Evolutionary conservation across 495 filamentous ascomycete species (phyloP).

Genomic region (Neurospora sp.): DNA sequence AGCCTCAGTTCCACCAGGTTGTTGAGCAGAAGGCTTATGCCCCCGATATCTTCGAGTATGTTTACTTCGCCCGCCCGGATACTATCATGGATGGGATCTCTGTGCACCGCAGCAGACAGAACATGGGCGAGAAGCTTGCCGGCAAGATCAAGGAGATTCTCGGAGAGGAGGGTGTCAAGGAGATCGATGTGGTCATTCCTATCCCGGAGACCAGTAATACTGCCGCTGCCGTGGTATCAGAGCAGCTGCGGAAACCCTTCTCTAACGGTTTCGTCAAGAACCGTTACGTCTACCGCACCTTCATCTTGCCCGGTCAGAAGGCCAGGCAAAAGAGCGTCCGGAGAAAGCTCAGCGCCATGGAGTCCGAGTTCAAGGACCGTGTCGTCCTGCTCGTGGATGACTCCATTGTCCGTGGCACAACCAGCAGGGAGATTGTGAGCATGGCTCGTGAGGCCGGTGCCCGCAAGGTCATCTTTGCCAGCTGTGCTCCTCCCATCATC

Average conservation of each 20-base stretch:
- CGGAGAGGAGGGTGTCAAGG: slow-evolving; percentile 61
- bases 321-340: slow-evolving; percentile 71
- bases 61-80: slow-evolving; percentile 81
- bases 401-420: slow-evolving; percentile 88
- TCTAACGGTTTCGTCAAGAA: slow-evolving; percentile 77
- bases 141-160: slow-evolving; percentile 65
- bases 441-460: slow-evolving; percentile 93
- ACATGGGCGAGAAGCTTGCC: slow-evolving; percentile 85
- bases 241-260: slow-evolving; percentile 68
- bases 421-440: slow-evolving; percentile 78
- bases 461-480: slow-evolving; percentile 81
- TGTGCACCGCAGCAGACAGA: slow-evolving; percentile 77
- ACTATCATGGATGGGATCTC: slow-evolving; percentile 88
- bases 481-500: slow-evolving; percentile 78
- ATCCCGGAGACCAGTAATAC: slow-evolving; percentile 49
- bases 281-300: slow-evolving; percentile 90
- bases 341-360: slow-evolving; percentile 73
- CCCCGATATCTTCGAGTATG: slow-evolving; percentile 91
- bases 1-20: slow-evolving; percentile 71
- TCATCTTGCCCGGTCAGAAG: slow-evolving; percentile 88
- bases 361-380: slow-evolving; percentile 73
- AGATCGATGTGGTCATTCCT: slow-evolving; percentile 65
- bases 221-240: slow-evolving; percentile 69
- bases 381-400: slow-evolving; percentile 87
- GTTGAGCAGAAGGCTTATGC: slow-evolving; percentile 61